Evolutionary conservation across 2,329 filamentous ascomycete genomes (phyloP), one percentile per base, ranked within the genome.

Genomic region (Tolypocladium capitatum): DNA sequence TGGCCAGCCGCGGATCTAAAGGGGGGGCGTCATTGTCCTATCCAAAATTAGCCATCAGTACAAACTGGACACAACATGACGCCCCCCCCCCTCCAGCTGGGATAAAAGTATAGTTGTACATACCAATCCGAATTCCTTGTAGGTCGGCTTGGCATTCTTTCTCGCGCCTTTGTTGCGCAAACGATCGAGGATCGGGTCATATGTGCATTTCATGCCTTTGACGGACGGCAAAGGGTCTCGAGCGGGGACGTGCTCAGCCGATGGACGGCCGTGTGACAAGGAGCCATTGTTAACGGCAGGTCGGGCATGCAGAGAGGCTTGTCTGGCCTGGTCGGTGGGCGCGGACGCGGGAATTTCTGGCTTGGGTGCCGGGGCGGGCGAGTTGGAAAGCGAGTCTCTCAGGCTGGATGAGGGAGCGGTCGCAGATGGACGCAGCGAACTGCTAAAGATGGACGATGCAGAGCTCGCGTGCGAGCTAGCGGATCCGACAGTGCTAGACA

Each of bases 1-100:
- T 71, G 58, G 78, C 79, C 51, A 94, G 73, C 59, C 92, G 86
- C 54, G 92, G 92, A 67, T 98, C 92, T 55, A 79, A 71, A 61
- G 85, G 80, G 66, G 80, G 79, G 71, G 78, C 77, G 70, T 88
- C 83, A 80, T 90, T 83, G 76, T 85, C 80, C 80, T 85, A 76
- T 69, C 73, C 71, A 70, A 63, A 63, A 76, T 81, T 82, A 81
- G 78, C 76, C 75, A 75, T 60, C 53, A 67, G 60, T 63, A 60
- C 67, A 69, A 64, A 66, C 63, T 34, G 20, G 31, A 48, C 66
- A 66, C 27, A 62, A 55, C 75, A 80, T 79, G 78, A 81, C 78
- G 72, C 73, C 68, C 78, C 76, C 75, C 72, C 69, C 38, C 75
- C 72, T 69, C 38, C 41, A 49, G 49, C 59, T 60, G 56, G 62